Base-by-base conservation (phyloP, 306 rosid genomes). In the Cyclanthera cordifolia region DNA sequence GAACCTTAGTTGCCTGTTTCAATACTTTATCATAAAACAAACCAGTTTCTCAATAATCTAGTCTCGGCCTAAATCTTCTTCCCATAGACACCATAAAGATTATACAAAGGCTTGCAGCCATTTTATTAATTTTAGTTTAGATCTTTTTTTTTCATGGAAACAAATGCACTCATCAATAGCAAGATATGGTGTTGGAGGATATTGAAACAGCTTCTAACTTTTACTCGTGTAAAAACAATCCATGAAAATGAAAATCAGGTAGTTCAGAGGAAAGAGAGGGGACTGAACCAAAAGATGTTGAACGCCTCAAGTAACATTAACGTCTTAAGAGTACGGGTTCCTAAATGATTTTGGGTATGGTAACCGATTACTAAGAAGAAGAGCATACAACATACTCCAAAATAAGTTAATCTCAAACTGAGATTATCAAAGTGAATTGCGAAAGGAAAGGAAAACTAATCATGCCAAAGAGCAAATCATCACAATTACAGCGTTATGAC, bases 291-390 rank as follows among this genome's bases (percentile, higher is more conserved):
- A 77, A 74, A 92, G 85, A 32, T 32, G 37, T 60, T 89, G 93
- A 66, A 96, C 95, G 60, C 86, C 98, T 81, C 95, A 81, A 21
- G 98, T 93, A 46, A 92, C 95, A 0, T 96, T 95, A 19, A 92
- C 93, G 51, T 92, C 98, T 1, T 92, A 92, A 27, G 12, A 92
- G 97, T 52, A 92, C 74, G 95, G 84, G 87, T 82, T 92, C 96
- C 76, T 89, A 87, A 65, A 89, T 89, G 52, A 92, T 87, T 81
- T 92, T 92, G 3, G 95, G 87, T 95, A 92, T 89, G 49, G 96
- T 92, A 21, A 95, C 96, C 89, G 95, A 55, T 67, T 23, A 80
- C 67, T 3, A 79, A 79, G 60, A 13, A 46, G 58, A 53, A 21
- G 58, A 48, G 34, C 59, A 74, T 41, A 27, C 69, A 32, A 54